Evolutionary conservation across 768 basidiomycete species (phyloP).

Genomic region (Guyanaporus albipodus): DNA sequence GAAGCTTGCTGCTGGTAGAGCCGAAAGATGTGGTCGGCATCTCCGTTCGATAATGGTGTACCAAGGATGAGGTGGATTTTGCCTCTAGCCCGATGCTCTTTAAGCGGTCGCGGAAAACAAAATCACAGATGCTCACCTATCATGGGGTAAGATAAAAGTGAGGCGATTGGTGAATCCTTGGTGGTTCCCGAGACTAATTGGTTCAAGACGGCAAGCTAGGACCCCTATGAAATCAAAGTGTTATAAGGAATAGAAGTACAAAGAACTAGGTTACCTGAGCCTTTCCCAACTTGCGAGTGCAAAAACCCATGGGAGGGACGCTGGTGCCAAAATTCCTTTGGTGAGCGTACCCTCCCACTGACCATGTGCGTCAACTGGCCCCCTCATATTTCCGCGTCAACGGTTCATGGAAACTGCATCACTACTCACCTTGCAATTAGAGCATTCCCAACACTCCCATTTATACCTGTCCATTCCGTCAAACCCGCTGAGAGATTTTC

Average conservation of each 20-base stretch:
- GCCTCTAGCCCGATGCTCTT: constrained; percentile 38
- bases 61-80: constrained; percentile 53
- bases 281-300: constrained; percentile 28
- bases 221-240: constrained; percentile 17
- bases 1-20: constrained; percentile 66
- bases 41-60: constrained; percentile 33
- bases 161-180: constrained; percentile 33
- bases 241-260: background rate
- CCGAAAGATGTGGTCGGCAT: constrained; percentile 55
- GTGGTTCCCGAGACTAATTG: constrained; percentile 16
- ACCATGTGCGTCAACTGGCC: constrained; percentile 16
- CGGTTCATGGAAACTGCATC: background rate
- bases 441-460: constrained; percentile 75
- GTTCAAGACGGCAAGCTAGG: constrained; percentile 12
- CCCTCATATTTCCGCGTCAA: constrained; percentile 1
- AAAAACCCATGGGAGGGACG: constrained; percentile 21
- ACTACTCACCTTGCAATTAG: constrained; percentile 49
- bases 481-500: background rate
- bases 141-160: constrained; percentile 48
- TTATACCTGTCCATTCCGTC: constrained; percentile 45
- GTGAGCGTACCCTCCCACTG: constrained; percentile 20
- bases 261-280: constrained; percentile 22
- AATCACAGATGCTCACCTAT: constrained; percentile 34
- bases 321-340: constrained; percentile 39
- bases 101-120: background rate